These are phyloP conservation scores for Populus hybrid DNA, from an alignment of 441 rosid species.

Conservation along the genomic window DNA sequence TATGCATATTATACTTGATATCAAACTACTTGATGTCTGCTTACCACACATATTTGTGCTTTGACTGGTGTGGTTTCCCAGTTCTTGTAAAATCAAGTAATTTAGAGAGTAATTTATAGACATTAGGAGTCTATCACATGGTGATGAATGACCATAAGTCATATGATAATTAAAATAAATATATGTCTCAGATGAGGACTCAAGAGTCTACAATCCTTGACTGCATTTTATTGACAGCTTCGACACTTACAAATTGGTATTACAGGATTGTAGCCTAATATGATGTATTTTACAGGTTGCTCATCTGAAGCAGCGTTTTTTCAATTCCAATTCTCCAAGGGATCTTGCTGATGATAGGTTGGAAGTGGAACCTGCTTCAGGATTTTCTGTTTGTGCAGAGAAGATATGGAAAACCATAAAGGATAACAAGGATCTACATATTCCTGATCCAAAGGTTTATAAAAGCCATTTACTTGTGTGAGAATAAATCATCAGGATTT, in stretches of 20 bases:
- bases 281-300: conserved; percentile 54
- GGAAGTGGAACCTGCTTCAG: conserved; percentile 83
- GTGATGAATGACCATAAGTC: not conserved
- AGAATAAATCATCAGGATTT: conserved; percentile 8
- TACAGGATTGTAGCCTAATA: conserved; percentile 2
- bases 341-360: conserved; percentile 78
- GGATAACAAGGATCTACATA: conserved; percentile 85
- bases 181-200: too few relatives aligned
- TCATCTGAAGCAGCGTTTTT: conserved; percentile 66
- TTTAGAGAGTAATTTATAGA: not conserved
- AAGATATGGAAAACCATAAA: conserved; percentile 81
- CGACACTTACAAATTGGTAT: not conserved
- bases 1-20: not conserved
- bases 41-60: not conserved
- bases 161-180: too few relatives aligned
- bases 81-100: not conserved
- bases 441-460: conserved; percentile 83
- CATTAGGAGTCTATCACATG: not conserved
- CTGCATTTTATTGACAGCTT: not conserved
- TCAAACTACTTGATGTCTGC: not conserved
- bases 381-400: conserved; percentile 77
- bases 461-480: conserved; percentile 9
- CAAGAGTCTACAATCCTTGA: not conserved
- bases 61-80: not conserved
- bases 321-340: conserved; percentile 74